These are phyloP conservation scores for Metroxylon sagu DNA, from an alignment of 176 grass and related monocot species.

Conservation along the genomic window DNA sequence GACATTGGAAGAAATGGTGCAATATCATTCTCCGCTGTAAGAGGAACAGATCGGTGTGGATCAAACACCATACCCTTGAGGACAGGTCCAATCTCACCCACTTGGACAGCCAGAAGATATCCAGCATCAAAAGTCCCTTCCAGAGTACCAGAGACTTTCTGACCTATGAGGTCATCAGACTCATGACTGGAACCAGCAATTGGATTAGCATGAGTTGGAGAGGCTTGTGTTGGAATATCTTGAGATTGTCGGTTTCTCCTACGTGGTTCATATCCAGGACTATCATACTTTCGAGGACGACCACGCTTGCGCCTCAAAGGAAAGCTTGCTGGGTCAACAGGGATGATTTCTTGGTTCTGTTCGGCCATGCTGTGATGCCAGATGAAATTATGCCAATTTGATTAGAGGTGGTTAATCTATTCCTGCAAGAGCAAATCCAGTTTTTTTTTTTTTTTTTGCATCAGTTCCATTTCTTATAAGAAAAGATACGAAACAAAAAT, in stretches of 20 bases:
- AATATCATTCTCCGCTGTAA: constrained; percentile 25
- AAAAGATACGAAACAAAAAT: no score
- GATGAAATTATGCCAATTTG: no score
- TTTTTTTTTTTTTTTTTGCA: no score
- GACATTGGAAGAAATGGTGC: constrained; percentile 18
- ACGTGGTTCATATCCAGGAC: neutral
- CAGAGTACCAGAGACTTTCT: constrained; percentile 21
- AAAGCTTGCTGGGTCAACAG: constrained; percentile 3
- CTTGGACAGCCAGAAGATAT: constrained; percentile 24
- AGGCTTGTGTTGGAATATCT: no score
- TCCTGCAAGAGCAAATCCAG: no score
- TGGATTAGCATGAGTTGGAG: neutral
- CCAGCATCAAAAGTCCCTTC: constrained; percentile 32
- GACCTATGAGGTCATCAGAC: constrained; percentile 12
- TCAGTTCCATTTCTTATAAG: no score
- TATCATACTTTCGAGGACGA: constrained; percentile 22
- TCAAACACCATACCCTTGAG: constrained; percentile 28
- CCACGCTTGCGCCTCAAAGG: constrained; percentile 23
- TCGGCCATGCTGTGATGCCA: neutral
- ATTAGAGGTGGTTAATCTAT: no score
- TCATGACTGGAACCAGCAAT: neutral
- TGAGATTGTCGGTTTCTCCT: neutral
- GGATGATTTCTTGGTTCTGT: constrained; percentile 19
- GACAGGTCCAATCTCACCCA: constrained; percentile 12
- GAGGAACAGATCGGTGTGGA: constrained; percentile 13